Conservation (phyloP, 2,329 filamentous ascomycete species). For the Leptographium procerum region DNA sequence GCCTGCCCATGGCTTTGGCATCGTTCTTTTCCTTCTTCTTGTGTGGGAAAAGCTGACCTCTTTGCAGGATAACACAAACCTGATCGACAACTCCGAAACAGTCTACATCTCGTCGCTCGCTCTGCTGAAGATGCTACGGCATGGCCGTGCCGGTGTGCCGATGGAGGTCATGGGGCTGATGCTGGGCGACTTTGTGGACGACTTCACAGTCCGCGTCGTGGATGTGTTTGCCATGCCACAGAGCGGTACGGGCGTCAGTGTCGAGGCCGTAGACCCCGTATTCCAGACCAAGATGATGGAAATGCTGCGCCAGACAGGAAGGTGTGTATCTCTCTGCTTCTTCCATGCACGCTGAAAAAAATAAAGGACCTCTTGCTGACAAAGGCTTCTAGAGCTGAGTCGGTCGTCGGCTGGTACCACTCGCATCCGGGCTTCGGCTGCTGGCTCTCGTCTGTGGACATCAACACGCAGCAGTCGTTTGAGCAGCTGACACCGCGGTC, state of each 20-base stretch:
- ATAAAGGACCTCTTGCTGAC: neutral
- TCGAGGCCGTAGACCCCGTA: slow-evolving; percentile 95
- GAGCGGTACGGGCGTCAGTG: slow-evolving; percentile 93
- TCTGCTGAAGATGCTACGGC: slow-evolving; percentile 95
- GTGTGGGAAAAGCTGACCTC: neutral
- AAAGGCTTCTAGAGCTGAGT: slow-evolving; percentile 65
- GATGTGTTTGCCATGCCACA: slow-evolving; percentile 99
- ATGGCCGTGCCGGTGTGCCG: slow-evolving; percentile 91
- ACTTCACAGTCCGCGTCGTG: slow-evolving; percentile 96
- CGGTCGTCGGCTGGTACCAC: slow-evolving; percentile 98
- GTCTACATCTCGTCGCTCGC: slow-evolving; percentile 98
- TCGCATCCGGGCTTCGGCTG: slow-evolving; percentile 98
- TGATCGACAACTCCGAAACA: slow-evolving; percentile 98
- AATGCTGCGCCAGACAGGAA: slow-evolving; percentile 93
- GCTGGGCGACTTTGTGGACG: slow-evolving; percentile 96
- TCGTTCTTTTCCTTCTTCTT: neutral
- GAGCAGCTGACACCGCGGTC: slow-evolving; percentile 95
- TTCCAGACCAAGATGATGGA: slow-evolving; percentile 99
- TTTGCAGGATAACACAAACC: slow-evolving; percentile 67
- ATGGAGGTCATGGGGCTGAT: slow-evolving; percentile 99
- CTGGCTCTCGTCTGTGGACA: slow-evolving; percentile 98
- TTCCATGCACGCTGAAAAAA: neutral
- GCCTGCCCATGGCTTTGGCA: neutral
- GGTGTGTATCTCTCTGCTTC: slow-evolving; percentile 38
- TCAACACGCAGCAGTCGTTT: slow-evolving; percentile 99